phyloP scores from a whole-genome alignment of 139 green algal genomes.

The Gonium pectorale region DNA sequence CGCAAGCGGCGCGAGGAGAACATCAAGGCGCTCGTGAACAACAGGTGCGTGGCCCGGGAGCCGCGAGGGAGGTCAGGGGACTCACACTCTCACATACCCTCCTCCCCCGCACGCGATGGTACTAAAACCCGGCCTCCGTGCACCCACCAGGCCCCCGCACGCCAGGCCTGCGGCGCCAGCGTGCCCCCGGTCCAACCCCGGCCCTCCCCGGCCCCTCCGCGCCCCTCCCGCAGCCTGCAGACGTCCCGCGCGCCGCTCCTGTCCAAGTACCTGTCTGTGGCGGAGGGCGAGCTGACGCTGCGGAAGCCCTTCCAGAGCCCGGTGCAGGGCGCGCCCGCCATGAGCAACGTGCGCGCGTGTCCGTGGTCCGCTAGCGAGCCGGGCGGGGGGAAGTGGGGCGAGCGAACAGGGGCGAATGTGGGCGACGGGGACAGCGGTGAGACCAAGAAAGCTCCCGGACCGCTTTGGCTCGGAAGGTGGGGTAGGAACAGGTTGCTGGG shows the following conservation, averaged over 20 bases:
- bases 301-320: conserved; percentile 68
- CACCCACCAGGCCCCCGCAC: neutral
- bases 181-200: neutral
- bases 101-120: neutral
- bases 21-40: conserved; percentile 70
- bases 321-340: conserved; percentile 4
- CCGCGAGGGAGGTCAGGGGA: neutral
- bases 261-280: conserved; percentile 72
- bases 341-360: neutral
- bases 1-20: conserved; percentile 61
- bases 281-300: conserved; percentile 67
- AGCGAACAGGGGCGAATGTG: too few species aligned
- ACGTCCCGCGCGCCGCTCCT: conserved; percentile 69
- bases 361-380: too few species aligned
- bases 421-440: too few species aligned
- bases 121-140: neutral
- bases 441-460: too few species aligned
- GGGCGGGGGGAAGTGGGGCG: neutral
- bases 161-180: neutral
- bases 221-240: conserved; percentile 60
- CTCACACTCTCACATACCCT: neutral
- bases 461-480: too few species aligned
- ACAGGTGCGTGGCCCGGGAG: conserved; percentile 44
- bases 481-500: too few species aligned
- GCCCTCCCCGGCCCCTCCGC: neutral